Evolutionary conservation across 1,139 yeast species (phyloP).

Genomic region (Hyphopichia fennica): DNA sequence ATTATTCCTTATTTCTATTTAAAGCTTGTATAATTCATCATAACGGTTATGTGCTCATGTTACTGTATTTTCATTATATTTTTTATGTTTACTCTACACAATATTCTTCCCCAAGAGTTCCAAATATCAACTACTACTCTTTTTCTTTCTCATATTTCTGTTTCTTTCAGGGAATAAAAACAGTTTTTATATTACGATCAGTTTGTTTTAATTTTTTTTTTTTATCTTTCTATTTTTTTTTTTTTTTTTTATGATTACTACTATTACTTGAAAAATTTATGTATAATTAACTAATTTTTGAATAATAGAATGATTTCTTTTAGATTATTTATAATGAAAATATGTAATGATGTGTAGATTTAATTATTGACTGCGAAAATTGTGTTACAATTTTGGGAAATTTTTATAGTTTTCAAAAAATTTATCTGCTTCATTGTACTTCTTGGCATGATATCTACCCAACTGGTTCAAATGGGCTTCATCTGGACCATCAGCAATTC

Average conservation of each 20-base stretch:
- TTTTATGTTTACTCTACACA: neutral
- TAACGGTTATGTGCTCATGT: constrained; percentile 2
- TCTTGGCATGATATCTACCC: constrained; percentile 47
- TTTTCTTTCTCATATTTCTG: neutral
- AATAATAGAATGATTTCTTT: no score
- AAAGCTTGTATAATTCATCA: neutral
- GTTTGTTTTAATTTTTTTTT: neutral
- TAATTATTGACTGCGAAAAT: no score
- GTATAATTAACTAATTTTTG: neutral
- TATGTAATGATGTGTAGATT: no score
- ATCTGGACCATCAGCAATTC: constrained; percentile 78
- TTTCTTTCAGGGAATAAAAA: neutral
- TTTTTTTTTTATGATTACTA: neutral
- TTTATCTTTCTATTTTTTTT: neutral
- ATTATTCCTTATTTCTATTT: neutral
- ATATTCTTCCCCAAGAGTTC: no score
- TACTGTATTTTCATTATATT: constrained; percentile 1
- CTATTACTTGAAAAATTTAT: no score
- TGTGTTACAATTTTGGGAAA: constrained; percentile 26
- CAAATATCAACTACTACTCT: neutral
- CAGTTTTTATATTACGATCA: neutral
- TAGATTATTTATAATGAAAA: no score
- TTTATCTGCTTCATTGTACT: constrained; percentile 30
- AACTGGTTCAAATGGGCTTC: constrained; percentile 68
- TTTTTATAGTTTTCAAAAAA: constrained; percentile 24